These are phyloP conservation scores for Fusarium papillatum DNA, from an alignment of 2,329 filamentous ascomycete genomes.

Conservation along the genomic window DNA sequence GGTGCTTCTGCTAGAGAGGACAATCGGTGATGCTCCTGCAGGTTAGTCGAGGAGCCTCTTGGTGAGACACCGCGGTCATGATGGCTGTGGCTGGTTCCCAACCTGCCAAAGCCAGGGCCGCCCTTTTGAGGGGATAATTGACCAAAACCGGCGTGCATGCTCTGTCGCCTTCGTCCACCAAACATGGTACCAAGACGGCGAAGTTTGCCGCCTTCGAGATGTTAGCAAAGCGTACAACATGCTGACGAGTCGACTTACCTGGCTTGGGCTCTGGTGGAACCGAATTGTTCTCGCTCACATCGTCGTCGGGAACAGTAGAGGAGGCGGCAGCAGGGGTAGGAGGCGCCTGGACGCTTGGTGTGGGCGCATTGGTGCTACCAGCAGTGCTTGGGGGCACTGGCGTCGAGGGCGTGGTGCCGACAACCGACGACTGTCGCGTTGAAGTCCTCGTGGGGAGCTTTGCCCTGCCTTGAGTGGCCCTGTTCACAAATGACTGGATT, in stretches of 20 bases:
- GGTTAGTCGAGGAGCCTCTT: slow-evolving; percentile 70
- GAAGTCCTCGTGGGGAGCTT: slow-evolving; percentile 54
- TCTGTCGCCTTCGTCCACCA: slow-evolving; percentile 72
- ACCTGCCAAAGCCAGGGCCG: slow-evolving; percentile 69
- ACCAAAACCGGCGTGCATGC: slow-evolving; percentile 73
- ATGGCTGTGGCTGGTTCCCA: slow-evolving; percentile 70
- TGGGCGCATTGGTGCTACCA: slow-evolving; percentile 37
- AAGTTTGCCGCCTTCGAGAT: slow-evolving; percentile 63
- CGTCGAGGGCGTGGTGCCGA: slow-evolving; percentile 41
- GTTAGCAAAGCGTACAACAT: slow-evolving; percentile 35
- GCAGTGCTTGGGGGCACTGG: slow-evolving; percentile 44
- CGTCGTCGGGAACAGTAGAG: slow-evolving; percentile 41
- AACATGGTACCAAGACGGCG: slow-evolving; percentile 79
- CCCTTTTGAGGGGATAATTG: slow-evolving; percentile 69
- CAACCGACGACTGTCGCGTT: slow-evolving; percentile 56
- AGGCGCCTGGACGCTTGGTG: slow-evolving; percentile 21
- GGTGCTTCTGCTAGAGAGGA: slow-evolving; percentile 71
- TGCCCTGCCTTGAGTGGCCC: slow-evolving; percentile 56
- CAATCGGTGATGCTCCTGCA: slow-evolving; percentile 67
- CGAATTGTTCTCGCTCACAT: slow-evolving; percentile 59
- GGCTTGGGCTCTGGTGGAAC: slow-evolving; percentile 51
- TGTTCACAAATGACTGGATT: slow-evolving; percentile 78
- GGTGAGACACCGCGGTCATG: slow-evolving; percentile 66
- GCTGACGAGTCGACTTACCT: slow-evolving; percentile 41
- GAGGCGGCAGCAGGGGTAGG: slow-evolving; percentile 30